Base-by-base conservation (phyloP, 208 protist genomes). In the Leishmania guyanensis region DNA sequence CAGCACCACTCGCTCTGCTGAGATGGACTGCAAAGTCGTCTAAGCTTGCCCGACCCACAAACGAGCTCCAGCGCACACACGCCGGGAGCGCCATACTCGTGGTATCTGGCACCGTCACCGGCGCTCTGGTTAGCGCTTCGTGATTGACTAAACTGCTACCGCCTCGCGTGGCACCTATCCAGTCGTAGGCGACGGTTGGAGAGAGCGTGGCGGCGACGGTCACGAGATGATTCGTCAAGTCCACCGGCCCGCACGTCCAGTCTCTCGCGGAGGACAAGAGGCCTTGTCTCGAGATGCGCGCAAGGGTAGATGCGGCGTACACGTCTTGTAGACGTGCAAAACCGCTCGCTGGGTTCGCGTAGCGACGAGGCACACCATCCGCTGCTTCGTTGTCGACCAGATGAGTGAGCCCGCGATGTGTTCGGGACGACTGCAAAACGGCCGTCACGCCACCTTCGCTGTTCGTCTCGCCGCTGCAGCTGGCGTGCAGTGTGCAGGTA, bases 151-250 rank as follows among this genome's bases (percentile, higher is more conserved):
- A 5, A 2, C 22, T 29, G 39, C 72, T 74, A 2, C 36, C 69
- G 70, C 72, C 51, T 22, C 78, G 78, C 5, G 72, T 60, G 6
- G 17, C 22, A 20, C 66, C 82, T 14, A 82, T 64, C 82, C 77
- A 86, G 65, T 86, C 72, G 78, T 76, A 53, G 36, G 82, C 82
- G 22, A 86, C 39, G 39, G 82, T 66, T 5, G 78, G 74, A 2
- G 82, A 82, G 16, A 86, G 58, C n/a, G 48, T 26, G 1, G 82
- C 77, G 14, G 73, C 82, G 29, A 56, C 48, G 62, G 22, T 33
- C 33, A 86, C 36, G 10, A 86, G 75, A 1, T 76, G 48, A 0
- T 29, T 26, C 20, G 72, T 64, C 26, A 71, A 43, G 16, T 60
- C 36, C 39, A 82, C 43, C 16, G 82, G 82, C 1, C 62, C 43